Base-by-base conservation (phyloP, 2,329 filamentous ascomycete species). In the Hansfordia pulvinata region DNA sequence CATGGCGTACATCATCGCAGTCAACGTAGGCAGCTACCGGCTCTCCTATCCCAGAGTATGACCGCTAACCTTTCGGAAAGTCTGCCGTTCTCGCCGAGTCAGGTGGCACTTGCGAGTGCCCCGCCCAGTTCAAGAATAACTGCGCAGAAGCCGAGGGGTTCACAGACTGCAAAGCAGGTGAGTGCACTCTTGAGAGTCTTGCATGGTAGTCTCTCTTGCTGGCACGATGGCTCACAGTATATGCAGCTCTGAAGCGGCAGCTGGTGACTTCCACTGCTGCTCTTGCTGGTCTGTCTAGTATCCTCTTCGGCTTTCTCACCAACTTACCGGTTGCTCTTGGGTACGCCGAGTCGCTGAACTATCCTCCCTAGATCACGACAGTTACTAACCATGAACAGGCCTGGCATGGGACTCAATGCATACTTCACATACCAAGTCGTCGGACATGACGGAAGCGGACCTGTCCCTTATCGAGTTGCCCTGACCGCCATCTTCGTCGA, bases 1-100 rank as follows among this genome's bases (percentile, higher is more conserved):
- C 3, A 84, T 85, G 81, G 77, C 80, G 10, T 88, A 86, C 52
- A 88, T 90, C 40, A 85, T 90, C 44, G 76, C 77, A 7, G 74
- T 76, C 35, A 76, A 76, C 40, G 69, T 70, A 36, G 41, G 60
- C 41, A 4, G 5, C 10, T 4, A 18, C 12, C 13, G 3, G 5
- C 17, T 4, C 4, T 12, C 13, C 17, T 12, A 9, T 10, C 19
- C 20, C 6, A 17, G 23, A 6, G 10, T 12, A 8, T 10, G n/a
- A 11, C 15, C 10, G n/a, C 36, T 27, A 25, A 32, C 19, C 4
- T 7, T 10, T 19, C 6, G 29, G 12, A 36, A 20, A 90, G 68
- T 63, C 74, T 8, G 70, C 69, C 12, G 76, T 93, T 25, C 67
- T 86, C 9, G 69, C 77, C 5, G 69, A 84, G 33, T 77, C 75